phyloP scores from a whole-genome alignment of 441 rosid species.

The Bruguiera hainesii region DNA sequence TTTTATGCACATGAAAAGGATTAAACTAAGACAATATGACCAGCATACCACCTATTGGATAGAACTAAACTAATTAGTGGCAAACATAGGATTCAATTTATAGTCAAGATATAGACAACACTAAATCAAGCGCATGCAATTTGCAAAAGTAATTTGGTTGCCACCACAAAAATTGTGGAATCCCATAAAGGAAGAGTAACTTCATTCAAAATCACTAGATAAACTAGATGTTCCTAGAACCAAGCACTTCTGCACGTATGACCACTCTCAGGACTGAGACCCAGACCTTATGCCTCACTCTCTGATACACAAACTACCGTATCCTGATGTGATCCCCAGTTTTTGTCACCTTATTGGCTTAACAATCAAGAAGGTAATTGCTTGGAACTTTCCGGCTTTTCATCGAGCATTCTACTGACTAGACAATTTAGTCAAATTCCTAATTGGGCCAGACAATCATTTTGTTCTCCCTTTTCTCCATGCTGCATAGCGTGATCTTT shows the following conservation, averaged over 20 bases:
- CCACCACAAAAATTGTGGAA: no score
- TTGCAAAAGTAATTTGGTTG: no score
- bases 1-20: not conserved
- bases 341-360: not conserved
- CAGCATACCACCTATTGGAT: not conserved
- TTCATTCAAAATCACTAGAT: not conserved
- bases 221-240: not conserved
- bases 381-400: not conserved
- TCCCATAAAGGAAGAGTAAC: not conserved
- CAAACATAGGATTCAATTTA: not conserved
- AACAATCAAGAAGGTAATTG: not conserved
- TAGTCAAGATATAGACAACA: not conserved
- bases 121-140: not conserved
- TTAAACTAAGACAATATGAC: not conserved
- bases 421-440: not conserved
- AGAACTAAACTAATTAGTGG: slow-evolving; percentile 1
- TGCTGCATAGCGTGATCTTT: no score
- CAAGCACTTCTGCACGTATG: not conserved
- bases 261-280: not conserved
- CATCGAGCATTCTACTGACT: not conserved
- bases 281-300: no score
- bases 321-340: not conserved
- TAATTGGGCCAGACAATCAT: not conserved
- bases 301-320: no score
- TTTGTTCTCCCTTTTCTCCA: not conserved